Conservation (phyloP, 2,329 filamentous ascomycete species). For the Fusarium chaquense region DNA sequence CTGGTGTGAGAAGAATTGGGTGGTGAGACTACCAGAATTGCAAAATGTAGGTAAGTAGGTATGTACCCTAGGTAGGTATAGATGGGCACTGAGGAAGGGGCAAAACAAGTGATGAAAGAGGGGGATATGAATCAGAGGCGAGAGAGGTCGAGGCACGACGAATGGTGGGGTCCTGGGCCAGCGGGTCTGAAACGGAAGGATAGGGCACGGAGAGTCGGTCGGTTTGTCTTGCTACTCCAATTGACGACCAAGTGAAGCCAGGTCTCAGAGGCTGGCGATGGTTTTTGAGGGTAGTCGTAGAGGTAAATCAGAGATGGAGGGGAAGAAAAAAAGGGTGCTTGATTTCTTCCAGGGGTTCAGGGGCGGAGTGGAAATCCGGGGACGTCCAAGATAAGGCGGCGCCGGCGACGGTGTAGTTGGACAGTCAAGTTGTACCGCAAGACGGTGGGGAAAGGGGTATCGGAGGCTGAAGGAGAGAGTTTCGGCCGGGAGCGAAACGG, state of each 20-base stretch:
- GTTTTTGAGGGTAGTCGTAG: not conserved
- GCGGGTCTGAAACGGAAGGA: conserved; percentile 14
- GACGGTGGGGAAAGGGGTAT: conserved; percentile 41
- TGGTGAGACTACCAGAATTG: conserved; percentile 2
- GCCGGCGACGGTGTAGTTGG: conserved; percentile 39
- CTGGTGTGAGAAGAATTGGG: conserved; percentile 22
- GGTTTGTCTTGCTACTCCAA: conserved; percentile 1
- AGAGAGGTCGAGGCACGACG: conserved; percentile 3
- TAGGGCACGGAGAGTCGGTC: conserved; percentile 1
- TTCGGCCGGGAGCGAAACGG: conserved; percentile 25
- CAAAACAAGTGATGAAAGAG: conserved; percentile 18
- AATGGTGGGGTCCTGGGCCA: conserved; percentile 19
- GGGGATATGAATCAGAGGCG: conserved; percentile 19
- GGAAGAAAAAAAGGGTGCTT: conserved; percentile 2
- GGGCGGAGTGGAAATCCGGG: conserved; percentile 41
- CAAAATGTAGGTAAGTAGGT: not conserved
- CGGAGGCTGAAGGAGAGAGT: conserved; percentile 31
- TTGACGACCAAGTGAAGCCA: conserved; percentile 14
- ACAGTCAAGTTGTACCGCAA: conserved; percentile 20
- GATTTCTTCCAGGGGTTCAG: conserved; percentile 40
- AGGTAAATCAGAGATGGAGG: not conserved
- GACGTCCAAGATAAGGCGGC: conserved; percentile 34
- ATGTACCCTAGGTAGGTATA: not conserved
- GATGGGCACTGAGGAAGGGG: conserved; percentile 8
- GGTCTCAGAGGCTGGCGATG: conserved; percentile 6